Evolutionary conservation across 108 stramenopile genomes (phyloP).

Genomic region (Asterionellopsis glacialis): DNA sequence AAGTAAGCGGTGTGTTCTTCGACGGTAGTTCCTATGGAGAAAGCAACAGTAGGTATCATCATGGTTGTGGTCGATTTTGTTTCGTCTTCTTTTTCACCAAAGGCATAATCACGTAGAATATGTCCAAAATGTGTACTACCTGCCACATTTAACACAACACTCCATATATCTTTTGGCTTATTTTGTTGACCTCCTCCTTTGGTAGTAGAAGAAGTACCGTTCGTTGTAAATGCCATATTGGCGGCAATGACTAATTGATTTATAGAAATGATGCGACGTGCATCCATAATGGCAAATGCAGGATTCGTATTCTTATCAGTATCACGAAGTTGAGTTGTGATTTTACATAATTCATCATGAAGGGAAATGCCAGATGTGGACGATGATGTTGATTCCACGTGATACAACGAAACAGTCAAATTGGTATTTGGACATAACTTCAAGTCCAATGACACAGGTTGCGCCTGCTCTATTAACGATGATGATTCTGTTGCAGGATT

Average conservation of each 20-base stretch:
- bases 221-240: conserved; percentile 5
- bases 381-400: no score
- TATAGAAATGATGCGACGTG: not conserved
- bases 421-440: no score
- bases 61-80: not conserved
- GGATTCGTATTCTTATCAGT: no score
- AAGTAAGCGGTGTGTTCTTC: not conserved
- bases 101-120: conserved; percentile 5
- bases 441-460: no score
- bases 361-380: no score
- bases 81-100: not conserved
- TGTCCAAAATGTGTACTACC: conserved; percentile 5
- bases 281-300: conserved; percentile 3
- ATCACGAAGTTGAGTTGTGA: no score
- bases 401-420: no score
- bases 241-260: conserved; percentile 1
- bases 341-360: no score
- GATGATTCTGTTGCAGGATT: no score
- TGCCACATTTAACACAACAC: not conserved
- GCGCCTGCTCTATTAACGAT: no score
- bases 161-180: not conserved
- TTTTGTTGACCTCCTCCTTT: no score
- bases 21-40: not conserved
- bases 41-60: not conserved
- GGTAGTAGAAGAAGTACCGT: not conserved